Conservation (phyloP, 2,329 filamentous ascomycete genomes). For the Fusarium tupiense region DNA sequence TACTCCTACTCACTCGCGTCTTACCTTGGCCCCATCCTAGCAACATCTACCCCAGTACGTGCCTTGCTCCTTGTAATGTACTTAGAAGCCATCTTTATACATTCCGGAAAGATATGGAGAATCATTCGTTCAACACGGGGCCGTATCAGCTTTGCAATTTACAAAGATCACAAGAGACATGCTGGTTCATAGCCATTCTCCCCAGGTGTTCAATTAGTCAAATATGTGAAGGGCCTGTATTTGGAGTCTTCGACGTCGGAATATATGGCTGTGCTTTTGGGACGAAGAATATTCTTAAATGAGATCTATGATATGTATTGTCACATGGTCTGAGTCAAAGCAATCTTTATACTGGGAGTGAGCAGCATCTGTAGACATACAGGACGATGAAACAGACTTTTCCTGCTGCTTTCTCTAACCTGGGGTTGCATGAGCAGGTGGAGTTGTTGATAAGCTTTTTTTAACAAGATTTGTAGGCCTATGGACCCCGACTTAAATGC, state of each 20-base stretch:
- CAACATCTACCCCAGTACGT: background rate
- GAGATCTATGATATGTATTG: background rate
- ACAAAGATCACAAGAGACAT: background rate
- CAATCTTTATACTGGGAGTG: background rate
- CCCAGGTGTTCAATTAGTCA: background rate
- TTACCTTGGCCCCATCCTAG: background rate
- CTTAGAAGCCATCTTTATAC: background rate
- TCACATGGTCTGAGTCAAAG: no score
- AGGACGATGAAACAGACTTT: background rate
- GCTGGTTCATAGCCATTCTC: background rate
- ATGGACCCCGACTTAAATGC: no score
- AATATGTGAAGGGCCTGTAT: background rate
- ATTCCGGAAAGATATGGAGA: background rate
- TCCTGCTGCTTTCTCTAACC: background rate
- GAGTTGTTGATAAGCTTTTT: background rate
- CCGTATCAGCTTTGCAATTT: background rate
- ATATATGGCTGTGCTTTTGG: accelerated
- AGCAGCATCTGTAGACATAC: no score
- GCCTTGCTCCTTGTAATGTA: background rate
- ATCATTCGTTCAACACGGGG: background rate
- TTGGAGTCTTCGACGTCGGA: background rate
- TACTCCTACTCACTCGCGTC: background rate
- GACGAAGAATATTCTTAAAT: accelerated
- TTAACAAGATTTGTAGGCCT: accelerated
- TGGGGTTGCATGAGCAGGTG: background rate